Evolutionary conservation across 2,329 filamentous ascomycete genomes (phyloP).

Genomic region (Cladosporium sp.): DNA sequence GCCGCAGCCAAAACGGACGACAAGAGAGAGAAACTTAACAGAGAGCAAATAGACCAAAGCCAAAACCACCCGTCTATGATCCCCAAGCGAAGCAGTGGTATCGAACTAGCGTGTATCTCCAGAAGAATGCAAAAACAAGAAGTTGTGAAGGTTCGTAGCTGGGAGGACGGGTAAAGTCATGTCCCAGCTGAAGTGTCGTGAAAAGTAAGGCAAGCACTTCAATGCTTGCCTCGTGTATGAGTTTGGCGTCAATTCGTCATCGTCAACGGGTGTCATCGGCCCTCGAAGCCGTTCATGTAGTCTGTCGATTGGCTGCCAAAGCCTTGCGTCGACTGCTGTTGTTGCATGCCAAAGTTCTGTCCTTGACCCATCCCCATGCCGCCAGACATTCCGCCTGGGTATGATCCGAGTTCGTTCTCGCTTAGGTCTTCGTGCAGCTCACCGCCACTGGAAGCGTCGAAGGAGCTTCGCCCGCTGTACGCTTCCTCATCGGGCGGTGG

Average conservation of each 20-base stretch:
- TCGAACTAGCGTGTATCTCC: too few species aligned
- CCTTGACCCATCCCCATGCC: slow-evolving; percentile 12
- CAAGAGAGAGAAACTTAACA: too few species aligned
- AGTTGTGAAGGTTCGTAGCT: too few species aligned
- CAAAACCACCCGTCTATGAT: too few species aligned
- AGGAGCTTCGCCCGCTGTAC: slow-evolving; percentile 73
- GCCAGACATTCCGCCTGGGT: slow-evolving; percentile 17
- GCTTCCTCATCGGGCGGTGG: slow-evolving; percentile 46
- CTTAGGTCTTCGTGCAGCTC: slow-evolving; percentile 60
- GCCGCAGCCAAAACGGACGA: too few species aligned
- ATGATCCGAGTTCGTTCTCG: slow-evolving; percentile 44
- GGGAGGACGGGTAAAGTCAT: too few species aligned
- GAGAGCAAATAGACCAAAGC: too few species aligned
- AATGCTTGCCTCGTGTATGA: neutral
- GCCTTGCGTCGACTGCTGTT: slow-evolving; percentile 13
- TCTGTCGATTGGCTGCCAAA: slow-evolving; percentile 21
- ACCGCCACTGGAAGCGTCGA: slow-evolving; percentile 67
- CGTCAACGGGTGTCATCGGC: slow-evolving; percentile 21
- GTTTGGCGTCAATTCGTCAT: neutral
- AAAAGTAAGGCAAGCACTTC: too few species aligned
- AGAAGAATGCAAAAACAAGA: neutral
- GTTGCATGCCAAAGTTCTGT: slow-evolving; percentile 2
- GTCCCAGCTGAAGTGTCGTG: too few species aligned
- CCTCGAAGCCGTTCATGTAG: slow-evolving; percentile 32
- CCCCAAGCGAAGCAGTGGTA: too few species aligned